Evolutionary conservation across 2,329 filamentous ascomycete species (phyloP).

Genomic region (Acrocalymma vagum): DNA sequence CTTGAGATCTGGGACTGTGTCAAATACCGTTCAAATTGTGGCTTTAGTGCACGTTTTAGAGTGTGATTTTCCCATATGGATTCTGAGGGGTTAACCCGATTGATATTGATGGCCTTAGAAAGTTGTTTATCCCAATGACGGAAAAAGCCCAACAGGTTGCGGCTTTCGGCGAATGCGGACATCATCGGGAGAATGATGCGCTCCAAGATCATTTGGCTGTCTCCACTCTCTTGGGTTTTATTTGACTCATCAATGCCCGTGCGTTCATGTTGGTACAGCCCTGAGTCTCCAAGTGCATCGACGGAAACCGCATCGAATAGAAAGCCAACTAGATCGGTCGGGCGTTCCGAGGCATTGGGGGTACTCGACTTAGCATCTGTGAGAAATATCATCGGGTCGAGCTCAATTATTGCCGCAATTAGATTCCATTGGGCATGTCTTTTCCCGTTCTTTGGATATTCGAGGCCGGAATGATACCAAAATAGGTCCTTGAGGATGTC

Average conservation of each 20-base stretch:
- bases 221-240: neutral
- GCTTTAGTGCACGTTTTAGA: constrained; percentile 29
- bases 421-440: constrained; percentile 38
- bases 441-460: constrained; percentile 26
- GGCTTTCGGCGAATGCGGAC: constrained; percentile 41
- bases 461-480: constrained; percentile 45
- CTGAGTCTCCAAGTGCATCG: neutral
- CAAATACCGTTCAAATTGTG: constrained; percentile 39
- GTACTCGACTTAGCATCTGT: constrained; percentile 24
- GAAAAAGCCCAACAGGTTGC: constrained; percentile 45
- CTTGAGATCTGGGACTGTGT: constrained; percentile 41
- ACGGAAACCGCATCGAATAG: constrained; percentile 41
- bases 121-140: constrained; percentile 45
- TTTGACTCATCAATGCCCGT: too few relatives aligned
- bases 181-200: constrained; percentile 41
- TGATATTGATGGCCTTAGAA: constrained; percentile 19
- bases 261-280: neutral
- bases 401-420: constrained; percentile 40
- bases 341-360: constrained; percentile 17
- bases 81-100: constrained; percentile 24
- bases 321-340: constrained; percentile 33
- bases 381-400: constrained; percentile 44
- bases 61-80: constrained; percentile 41
- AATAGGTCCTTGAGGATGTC: constrained; percentile 40
- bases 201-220: constrained; percentile 11